A percentile compares a stretch with the other conserved stretches of the same genome.
Evolutionary conservation across 2,329 filamentous ascomycete genomes (phyloP).

Genomic region (Zalaria obscura): DNA sequence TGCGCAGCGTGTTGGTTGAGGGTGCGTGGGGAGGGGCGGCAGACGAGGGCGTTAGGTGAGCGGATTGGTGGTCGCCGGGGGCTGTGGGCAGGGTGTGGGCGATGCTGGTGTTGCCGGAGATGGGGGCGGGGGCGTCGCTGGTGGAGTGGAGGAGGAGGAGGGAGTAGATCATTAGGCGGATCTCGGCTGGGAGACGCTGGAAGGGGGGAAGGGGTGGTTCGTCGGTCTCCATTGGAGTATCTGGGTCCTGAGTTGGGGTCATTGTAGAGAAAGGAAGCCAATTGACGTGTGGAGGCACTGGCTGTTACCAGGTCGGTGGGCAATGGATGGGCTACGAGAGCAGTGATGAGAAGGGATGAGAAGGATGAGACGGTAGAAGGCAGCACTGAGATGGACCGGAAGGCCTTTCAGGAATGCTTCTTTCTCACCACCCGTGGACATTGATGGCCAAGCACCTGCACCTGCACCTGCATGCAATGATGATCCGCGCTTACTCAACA

Average conservation of each 20-base stretch:
- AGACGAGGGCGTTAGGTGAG: constrained; percentile 16
- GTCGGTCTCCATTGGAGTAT: neutral
- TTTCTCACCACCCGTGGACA: no score
- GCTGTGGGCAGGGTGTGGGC: constrained; percentile 16
- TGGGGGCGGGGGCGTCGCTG: constrained; percentile 7
- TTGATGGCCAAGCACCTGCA: no score
- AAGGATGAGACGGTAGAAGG: no score
- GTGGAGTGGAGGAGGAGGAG: constrained; percentile 25
- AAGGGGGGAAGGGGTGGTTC: constrained; percentile 16
- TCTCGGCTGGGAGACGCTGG: constrained; percentile 30
- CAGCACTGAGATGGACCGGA: no score
- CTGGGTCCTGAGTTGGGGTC: neutral
- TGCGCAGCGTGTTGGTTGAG: constrained; percentile 20
- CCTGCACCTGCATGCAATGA: no score
- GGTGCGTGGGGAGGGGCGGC: constrained; percentile 8
- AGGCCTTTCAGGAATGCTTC: no score
- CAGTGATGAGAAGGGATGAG: no score
- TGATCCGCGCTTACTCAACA: no score
- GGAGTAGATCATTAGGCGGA: constrained; percentile 33
- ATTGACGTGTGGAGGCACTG: no score
- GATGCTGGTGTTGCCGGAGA: constrained; percentile 16
- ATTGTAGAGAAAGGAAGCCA: no score
- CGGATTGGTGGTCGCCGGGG: constrained; percentile 29
- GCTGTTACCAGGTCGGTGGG: no score
- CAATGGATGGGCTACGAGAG: no score